These are phyloP conservation scores for Salvia miltiorrhiza DNA, from an alignment of 257 asterid genomes.

Conservation along the genomic window DNA sequence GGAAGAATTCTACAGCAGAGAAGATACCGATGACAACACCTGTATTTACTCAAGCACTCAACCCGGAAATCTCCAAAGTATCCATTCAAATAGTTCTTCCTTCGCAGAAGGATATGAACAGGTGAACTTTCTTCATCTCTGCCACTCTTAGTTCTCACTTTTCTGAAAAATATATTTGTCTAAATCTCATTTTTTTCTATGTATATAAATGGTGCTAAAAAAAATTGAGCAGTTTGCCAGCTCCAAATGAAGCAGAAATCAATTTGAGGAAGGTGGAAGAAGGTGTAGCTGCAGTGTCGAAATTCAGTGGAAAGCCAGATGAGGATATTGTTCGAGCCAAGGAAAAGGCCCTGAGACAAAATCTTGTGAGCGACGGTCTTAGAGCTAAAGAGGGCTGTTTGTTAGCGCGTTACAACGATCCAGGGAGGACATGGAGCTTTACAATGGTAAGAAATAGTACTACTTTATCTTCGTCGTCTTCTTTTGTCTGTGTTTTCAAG, in stretches of 20 bases:
- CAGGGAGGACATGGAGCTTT: conserved; percentile 73
- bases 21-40: conserved; percentile 94
- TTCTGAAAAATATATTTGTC: no score
- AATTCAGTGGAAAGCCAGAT: conserved; percentile 77
- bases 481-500: neutral
- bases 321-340: conserved; percentile 63
- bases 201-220: neutral
- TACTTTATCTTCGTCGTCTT: neutral
- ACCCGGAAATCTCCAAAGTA: conserved; percentile 50
- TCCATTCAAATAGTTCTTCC: conserved; percentile 87
- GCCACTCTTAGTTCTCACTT: neutral
- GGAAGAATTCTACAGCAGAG: conserved; percentile 71
- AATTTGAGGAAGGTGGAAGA: conserved; percentile 68
- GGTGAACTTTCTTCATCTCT: conserved; percentile 38
- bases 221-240: conserved; percentile 56
- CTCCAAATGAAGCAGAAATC: conserved; percentile 62
- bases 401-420: conserved; percentile 92
- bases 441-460: conserved; percentile 49
- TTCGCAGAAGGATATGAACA: conserved; percentile 59
- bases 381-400: conserved; percentile 57
- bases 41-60: conserved; percentile 69
- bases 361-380: conserved; percentile 50
- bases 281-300: conserved; percentile 73
- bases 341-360: conserved; percentile 51
- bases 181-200: neutral